Percentiles rank a stretch among this genome's conserved stretches.
Evolutionary conservation across 495 filamentous ascomycete species (phyloP).

Genomic region (Tuber microsphaerosporum): DNA sequence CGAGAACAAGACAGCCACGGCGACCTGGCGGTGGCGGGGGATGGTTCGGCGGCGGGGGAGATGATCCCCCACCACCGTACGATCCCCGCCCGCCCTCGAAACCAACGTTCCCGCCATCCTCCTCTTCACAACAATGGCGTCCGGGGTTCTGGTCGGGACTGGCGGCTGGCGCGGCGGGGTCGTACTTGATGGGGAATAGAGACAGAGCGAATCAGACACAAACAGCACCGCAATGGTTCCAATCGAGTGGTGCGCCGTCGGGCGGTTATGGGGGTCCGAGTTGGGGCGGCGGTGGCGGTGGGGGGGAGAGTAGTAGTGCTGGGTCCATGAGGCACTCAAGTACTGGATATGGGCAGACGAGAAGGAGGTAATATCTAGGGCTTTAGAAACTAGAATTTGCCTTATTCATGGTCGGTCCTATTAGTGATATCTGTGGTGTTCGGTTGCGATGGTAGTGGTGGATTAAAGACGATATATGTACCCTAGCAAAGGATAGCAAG

Average conservation of each 20-base stretch:
- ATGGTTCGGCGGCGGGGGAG: slow-evolving; percentile 48
- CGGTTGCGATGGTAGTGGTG: not conserved
- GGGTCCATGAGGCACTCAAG: slow-evolving; percentile 59
- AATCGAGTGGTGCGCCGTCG: slow-evolving; percentile 6
- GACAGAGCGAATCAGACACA: slow-evolving; percentile 35
- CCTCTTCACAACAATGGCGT: slow-evolving; percentile 54
- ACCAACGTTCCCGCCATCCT: slow-evolving; percentile 20
- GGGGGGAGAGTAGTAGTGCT: slow-evolving; percentile 46
- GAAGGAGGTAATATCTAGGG: slow-evolving; percentile 53
- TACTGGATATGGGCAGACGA: slow-evolving; percentile 86
- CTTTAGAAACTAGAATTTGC: not conserved
- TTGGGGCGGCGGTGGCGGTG: slow-evolving; percentile 45
- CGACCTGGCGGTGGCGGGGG: slow-evolving; percentile 45
- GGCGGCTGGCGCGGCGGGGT: slow-evolving; percentile 65
- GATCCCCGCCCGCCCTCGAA: slow-evolving; percentile 41
- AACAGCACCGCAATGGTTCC: slow-evolving; percentile 26
- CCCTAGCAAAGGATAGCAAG: not conserved
- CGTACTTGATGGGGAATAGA: slow-evolving; percentile 55
- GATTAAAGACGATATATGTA: not conserved
- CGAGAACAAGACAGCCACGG: not conserved
- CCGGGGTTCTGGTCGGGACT: slow-evolving; percentile 88
- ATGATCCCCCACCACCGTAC: slow-evolving; percentile 56
- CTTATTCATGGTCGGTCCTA: not conserved
- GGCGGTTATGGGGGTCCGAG: not conserved
- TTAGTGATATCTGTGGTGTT: not conserved